phyloP scores from a whole-genome alignment of 768 basidiomycete genomes.

The Termitomyces sp. region DNA sequence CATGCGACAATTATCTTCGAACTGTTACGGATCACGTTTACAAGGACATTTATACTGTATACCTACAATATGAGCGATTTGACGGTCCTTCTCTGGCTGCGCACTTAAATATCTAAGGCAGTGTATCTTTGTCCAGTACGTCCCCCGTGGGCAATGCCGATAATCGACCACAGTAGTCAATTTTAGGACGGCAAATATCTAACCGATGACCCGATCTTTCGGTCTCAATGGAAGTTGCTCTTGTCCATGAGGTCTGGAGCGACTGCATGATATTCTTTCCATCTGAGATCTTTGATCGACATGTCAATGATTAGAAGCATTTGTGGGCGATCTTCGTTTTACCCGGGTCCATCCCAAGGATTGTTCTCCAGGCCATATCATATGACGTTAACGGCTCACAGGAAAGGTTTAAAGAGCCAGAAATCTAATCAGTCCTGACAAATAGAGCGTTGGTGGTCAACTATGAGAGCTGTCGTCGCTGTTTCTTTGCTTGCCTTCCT shows the following conservation, averaged over 20 bases:
- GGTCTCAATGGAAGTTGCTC: neutral
- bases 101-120: neutral
- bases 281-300: neutral
- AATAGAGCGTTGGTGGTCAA: neutral
- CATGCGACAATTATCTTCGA: slow-evolving; percentile 26
- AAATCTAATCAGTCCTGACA: neutral
- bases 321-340: neutral
- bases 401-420: slow-evolving; percentile 4
- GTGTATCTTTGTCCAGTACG: neutral
- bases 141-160: neutral
- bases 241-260: slow-evolving; percentile 3
- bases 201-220: neutral
- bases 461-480: slow-evolving; percentile 27
- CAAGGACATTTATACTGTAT: slow-evolving; percentile 44
- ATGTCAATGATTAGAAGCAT: neutral
- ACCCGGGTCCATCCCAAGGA: neutral
- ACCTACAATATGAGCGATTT: slow-evolving; percentile 39
- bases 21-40: slow-evolving; percentile 33
- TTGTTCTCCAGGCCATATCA: neutral
- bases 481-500: slow-evolving; percentile 18
- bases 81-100: slow-evolving; percentile 22
- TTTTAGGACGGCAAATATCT: no score
- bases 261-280: neutral
- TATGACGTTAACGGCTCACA: neutral
- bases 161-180: neutral